Evolutionary conservation across 495 filamentous ascomycete species (phyloP).

Genomic region (Emericellopsis terricola): DNA sequence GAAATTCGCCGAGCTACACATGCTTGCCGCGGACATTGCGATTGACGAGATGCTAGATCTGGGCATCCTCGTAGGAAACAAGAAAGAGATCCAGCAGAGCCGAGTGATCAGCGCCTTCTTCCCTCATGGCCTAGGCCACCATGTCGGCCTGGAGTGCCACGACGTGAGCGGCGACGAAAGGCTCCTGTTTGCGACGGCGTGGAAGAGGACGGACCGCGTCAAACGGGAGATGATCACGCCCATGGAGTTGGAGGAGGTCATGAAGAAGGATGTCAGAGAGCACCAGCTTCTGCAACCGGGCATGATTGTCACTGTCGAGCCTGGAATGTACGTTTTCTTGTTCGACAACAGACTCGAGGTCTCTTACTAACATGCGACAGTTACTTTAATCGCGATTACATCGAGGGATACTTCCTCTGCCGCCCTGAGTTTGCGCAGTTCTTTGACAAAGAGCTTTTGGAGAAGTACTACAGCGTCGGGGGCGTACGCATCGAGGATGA

Average conservation of each 20-base stretch:
- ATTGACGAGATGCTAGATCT: conserved; percentile 50
- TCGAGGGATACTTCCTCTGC: conserved; percentile 42
- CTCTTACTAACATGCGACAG: conserved; percentile 6
- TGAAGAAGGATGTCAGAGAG: conserved; percentile 1
- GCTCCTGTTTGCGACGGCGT: conserved; percentile 5
- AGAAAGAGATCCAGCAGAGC: conserved; percentile 43
- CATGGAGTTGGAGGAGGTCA: background rate
- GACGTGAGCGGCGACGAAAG: conserved; percentile 35
- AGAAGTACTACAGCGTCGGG: conserved; percentile 58
- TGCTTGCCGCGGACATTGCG: conserved; percentile 54
- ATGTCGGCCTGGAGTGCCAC: conserved; percentile 80
- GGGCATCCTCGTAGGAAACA: conserved; percentile 44
- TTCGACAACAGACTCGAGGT: background rate
- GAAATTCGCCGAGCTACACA: conserved; percentile 47
- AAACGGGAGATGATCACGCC: background rate
- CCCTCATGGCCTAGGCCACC: conserved; percentile 80
- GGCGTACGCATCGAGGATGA: conserved; percentile 90
- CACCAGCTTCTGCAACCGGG: conserved; percentile 35
- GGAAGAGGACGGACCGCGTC: background rate
- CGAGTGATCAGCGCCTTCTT: conserved; percentile 69
- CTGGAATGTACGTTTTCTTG: conserved; percentile 43
- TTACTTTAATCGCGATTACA: conserved; percentile 47
- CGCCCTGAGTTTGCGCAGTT: conserved; percentile 42
- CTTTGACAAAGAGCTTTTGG: conserved; percentile 56
- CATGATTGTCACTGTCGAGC: conserved; percentile 78